Evolutionary conservation across 768 basidiomycete genomes (phyloP).

Genomic region (Calocybe gangraenosa): DNA sequence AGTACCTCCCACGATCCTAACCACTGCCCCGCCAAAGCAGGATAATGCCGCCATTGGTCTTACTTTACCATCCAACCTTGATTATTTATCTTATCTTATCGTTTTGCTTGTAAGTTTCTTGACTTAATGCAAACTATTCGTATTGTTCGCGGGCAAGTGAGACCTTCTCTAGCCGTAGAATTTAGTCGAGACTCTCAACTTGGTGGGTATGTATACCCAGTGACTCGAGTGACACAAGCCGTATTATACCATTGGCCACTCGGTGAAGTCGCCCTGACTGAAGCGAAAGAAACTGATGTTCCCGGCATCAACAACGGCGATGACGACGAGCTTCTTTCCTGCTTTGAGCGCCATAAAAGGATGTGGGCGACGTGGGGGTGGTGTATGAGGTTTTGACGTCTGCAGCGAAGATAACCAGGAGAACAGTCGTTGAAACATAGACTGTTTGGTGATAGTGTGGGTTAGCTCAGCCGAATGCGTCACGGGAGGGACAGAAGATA

Average conservation of each 20-base stretch:
- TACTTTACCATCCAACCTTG: too few species aligned
- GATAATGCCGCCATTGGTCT: background rate
- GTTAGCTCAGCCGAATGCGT: background rate
- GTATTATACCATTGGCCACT: slow-evolving; percentile 62
- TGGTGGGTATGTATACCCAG: too few species aligned
- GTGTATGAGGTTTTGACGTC: slow-evolving; percentile 12
- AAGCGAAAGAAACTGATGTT: slow-evolving; percentile 88
- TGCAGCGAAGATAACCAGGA: slow-evolving; percentile 11
- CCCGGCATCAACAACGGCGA: slow-evolving; percentile 87
- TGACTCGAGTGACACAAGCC: too few species aligned
- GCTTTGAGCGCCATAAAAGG: slow-evolving; percentile 80
- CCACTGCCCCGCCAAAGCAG: background rate
- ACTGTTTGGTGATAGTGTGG: slow-evolving; percentile 10
- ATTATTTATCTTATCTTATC: too few species aligned
- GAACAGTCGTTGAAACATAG: slow-evolving; percentile 24
- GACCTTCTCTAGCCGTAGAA: too few species aligned
- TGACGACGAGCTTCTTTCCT: slow-evolving; percentile 77
- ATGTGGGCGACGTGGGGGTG: slow-evolving; percentile 41
- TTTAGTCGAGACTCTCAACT: too few species aligned
- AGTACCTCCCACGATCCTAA: background rate
- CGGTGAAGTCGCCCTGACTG: slow-evolving; percentile 78
- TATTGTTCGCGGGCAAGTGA: too few species aligned
- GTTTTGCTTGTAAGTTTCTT: too few species aligned
- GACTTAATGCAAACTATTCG: too few species aligned
- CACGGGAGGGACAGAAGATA: slow-evolving; percentile 9